Evolutionary conservation across 23 red algal genomes (phyloP).

Genomic region (Pyropia haitanensis): DNA sequence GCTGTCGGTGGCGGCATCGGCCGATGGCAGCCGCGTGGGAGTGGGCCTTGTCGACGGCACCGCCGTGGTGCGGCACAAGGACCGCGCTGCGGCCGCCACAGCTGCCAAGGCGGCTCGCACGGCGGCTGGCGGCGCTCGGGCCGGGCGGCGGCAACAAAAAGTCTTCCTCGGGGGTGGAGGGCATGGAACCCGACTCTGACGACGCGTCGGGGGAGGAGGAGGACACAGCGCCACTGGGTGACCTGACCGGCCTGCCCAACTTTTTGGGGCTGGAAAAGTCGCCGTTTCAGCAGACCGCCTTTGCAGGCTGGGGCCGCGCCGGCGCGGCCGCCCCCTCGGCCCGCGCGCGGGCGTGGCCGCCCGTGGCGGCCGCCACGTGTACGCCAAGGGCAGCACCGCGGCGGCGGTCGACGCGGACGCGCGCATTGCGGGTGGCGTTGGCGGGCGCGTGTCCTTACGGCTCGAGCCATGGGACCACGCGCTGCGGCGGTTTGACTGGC

Average conservation of each 20-base stretch:
- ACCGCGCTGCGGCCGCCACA: background rate
- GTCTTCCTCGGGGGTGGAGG: no score
- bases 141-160: background rate
- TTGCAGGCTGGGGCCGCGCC: slow-evolving; percentile 47
- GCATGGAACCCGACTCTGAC: no score
- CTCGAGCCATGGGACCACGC: slow-evolving; percentile 32
- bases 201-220: no score
- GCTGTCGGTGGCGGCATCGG: slow-evolving; percentile 33
- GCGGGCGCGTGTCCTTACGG: background rate
- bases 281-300: slow-evolving; percentile 15
- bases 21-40: slow-evolving; percentile 51
- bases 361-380: slow-evolving; percentile 41
- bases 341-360: background rate
- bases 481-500: slow-evolving; percentile 47
- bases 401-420: slow-evolving; percentile 13
- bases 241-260: background rate
- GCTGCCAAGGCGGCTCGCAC: slow-evolving; percentile 4
- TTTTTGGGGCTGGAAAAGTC: slow-evolving; percentile 4
- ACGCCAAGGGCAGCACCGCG: slow-evolving; percentile 21
- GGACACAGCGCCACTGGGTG: background rate
- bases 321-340: slow-evolving; percentile 18
- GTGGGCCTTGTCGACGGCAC: slow-evolving; percentile 65
- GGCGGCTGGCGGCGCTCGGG: background rate
- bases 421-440: slow-evolving; percentile 13
- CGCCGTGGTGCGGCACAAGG: slow-evolving; percentile 28